Conservation (phyloP, 768 basidiomycete species). For the Candolleomyces efflorescens region DNA sequence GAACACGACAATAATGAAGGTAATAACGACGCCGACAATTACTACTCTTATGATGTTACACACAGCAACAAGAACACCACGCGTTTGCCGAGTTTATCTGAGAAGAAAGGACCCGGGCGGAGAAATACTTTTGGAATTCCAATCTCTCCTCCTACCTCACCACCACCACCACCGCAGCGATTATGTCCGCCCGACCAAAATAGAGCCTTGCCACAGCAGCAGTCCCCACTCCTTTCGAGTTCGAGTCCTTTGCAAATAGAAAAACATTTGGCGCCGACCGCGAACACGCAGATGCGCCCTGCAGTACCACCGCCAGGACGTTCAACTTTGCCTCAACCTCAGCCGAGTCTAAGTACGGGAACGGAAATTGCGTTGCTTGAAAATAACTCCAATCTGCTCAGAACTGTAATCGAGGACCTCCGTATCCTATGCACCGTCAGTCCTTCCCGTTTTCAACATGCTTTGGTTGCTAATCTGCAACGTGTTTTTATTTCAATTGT, state of each 20-base stretch:
- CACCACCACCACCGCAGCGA: constrained; percentile 18
- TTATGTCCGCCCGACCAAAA: constrained; percentile 14
- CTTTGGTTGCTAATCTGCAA: background rate
- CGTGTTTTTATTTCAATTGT: background rate
- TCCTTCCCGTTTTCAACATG: background rate
- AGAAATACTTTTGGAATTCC: constrained; percentile 9
- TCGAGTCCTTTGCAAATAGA: background rate
- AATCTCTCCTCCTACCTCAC: constrained; percentile 9
- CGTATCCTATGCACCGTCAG: constrained; percentile 25
- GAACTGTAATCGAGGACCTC: constrained; percentile 19
- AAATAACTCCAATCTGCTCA: constrained; percentile 20
- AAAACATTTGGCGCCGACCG: background rate
- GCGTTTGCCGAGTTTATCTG: constrained; percentile 5
- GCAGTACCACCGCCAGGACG: background rate
- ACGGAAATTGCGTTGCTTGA: constrained; percentile 22
- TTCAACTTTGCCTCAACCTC: constrained; percentile 7
- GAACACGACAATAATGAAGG: constrained; percentile 1
- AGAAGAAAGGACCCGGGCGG: background rate
- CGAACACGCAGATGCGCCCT: background rate
- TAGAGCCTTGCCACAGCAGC: background rate
- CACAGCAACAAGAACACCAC: constrained; percentile 4
- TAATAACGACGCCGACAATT: background rate
- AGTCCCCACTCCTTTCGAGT: background rate
- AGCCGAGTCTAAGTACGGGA: constrained; percentile 14
- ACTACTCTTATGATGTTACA: background rate